Base-by-base conservation (phyloP, 495 filamentous ascomycete genomes). In the Hyaloscypha hepaticicola region DNA sequence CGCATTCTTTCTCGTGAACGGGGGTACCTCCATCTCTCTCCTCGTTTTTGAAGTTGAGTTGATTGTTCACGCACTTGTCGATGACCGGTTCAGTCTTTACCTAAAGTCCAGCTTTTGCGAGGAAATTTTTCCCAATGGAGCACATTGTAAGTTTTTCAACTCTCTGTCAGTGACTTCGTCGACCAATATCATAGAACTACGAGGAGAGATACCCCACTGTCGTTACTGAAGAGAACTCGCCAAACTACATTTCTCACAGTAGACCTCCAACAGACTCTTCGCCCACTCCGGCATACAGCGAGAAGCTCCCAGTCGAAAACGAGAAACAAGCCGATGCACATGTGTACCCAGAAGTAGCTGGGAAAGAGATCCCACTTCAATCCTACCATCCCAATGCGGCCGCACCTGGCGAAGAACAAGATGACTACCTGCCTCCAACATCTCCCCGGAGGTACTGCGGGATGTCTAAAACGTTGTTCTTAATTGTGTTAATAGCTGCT, bases 181-280 rank as follows among this genome's bases (percentile, higher is more conserved):
- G 38, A 45, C 19, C 11, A 34, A 16, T 45, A 16, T 21, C 50
- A 19, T 2, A 50, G 58, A 60, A 60, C 26, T 60, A 49, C 19
- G 58, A 60, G n/a, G 58, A 60, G 41, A 60, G 58, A 50, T 60
- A 60, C 26, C 58, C 34, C 6, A 60, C 58, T 3, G 34, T 49
- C 3, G 41, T 60, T 29, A 9, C 38, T 1, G 21, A 22, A 11
- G 25, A 49, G 21, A 50, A 60, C 12, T 26, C 58, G 50, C 41
- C 38, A 21, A 41, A 48, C 16, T 26, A 60, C 33, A 27, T 22
- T 29, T 38, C 2, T 11, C 11, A 27, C 25, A 53, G 21, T 16
- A 53, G 25, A 53, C 50, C 25, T 4, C 50, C 24, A 21, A 53
- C 50, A 4, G 8, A 8, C 28, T 14, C 57, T 22, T 16, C 24